These are phyloP conservation scores for Paspalum vaginatum DNA, from an alignment of 176 grass and related monocot genomes.

Conservation along the genomic window DNA sequence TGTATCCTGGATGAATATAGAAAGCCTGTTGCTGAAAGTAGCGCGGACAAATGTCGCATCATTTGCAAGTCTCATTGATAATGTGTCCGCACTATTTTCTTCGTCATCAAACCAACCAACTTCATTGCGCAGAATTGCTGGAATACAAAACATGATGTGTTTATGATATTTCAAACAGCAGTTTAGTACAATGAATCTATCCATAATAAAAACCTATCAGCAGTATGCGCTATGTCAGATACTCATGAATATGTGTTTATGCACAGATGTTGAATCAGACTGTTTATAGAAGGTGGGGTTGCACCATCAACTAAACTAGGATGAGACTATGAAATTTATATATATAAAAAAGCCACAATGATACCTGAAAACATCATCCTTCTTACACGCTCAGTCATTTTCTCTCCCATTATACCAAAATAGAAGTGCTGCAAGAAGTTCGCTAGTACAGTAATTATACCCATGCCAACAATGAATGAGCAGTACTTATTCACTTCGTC, in stretches of 20 bases:
- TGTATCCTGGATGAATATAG: slow-evolving; percentile 93
- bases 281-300: background rate
- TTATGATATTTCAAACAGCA: slow-evolving; percentile 17
- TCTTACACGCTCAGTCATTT: slow-evolving; percentile 98
- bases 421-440: slow-evolving; percentile 99
- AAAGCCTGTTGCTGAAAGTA: slow-evolving; percentile 96
- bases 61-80: slow-evolving; percentile 95
- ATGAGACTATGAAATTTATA: slow-evolving; percentile 2
- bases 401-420: slow-evolving; percentile 99
- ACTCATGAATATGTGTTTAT: slow-evolving; percentile 38
- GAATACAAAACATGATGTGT: slow-evolving; percentile 26
- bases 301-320: background rate
- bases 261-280: background rate
- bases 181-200: slow-evolving; percentile 29
- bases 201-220: background rate
- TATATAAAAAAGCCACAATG: slow-evolving; percentile 7
- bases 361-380: slow-evolving; percentile 99
- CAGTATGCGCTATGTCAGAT: background rate
- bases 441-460: slow-evolving; percentile 86
- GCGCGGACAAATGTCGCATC: slow-evolving; percentile 97
- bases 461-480: slow-evolving; percentile 85
- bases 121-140: slow-evolving; percentile 96
- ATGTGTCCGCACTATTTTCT: slow-evolving; percentile 85
- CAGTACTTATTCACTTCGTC: slow-evolving; percentile 87
- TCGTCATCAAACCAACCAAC: slow-evolving; percentile 99